Evolutionary conservation across 768 basidiomycete species (phyloP).

Genomic region (Strobilomyces dryophilus): DNA sequence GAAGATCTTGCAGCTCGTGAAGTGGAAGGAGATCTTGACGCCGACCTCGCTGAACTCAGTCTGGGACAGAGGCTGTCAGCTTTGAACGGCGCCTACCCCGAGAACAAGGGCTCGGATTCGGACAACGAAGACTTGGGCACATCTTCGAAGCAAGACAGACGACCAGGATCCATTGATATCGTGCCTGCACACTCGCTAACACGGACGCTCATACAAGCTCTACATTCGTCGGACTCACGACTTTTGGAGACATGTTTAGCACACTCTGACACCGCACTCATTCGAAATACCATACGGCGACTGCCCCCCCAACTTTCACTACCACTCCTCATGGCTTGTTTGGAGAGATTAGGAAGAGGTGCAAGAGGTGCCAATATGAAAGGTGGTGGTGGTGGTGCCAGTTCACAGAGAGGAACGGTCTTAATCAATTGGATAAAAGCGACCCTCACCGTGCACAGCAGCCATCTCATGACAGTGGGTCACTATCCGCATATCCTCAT

Average conservation of each 20-base stretch:
- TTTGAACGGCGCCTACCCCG: conserved; percentile 46
- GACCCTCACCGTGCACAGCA: conserved; percentile 80
- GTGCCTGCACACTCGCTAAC: conserved; percentile 85
- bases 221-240: conserved; percentile 90
- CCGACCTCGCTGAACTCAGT: conserved; percentile 85
- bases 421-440: conserved; percentile 77
- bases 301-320: conserved; percentile 86
- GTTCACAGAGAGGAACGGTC: conserved; percentile 67
- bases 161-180: conserved; percentile 32
- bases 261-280: conserved; percentile 76
- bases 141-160: conserved; percentile 14
- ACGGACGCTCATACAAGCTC: conserved; percentile 90
- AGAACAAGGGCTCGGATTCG: conserved; percentile 33
- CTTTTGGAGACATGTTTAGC: conserved; percentile 83
- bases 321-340: conserved; percentile 80
- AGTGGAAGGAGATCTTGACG: conserved; percentile 69
- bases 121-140: conserved; percentile 48
- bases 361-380: conserved; percentile 68
- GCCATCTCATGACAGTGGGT: conserved; percentile 91
- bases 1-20: conserved; percentile 48
- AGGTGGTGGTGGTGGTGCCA: conserved; percentile 75
- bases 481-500: background rate
- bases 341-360: conserved; percentile 82
- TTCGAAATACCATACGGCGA: conserved; percentile 81
- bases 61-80: conserved; percentile 88